phyloP scores from a whole-genome alignment of 2,329 filamentous ascomycete genomes.

The Hypoxylon sp. region DNA sequence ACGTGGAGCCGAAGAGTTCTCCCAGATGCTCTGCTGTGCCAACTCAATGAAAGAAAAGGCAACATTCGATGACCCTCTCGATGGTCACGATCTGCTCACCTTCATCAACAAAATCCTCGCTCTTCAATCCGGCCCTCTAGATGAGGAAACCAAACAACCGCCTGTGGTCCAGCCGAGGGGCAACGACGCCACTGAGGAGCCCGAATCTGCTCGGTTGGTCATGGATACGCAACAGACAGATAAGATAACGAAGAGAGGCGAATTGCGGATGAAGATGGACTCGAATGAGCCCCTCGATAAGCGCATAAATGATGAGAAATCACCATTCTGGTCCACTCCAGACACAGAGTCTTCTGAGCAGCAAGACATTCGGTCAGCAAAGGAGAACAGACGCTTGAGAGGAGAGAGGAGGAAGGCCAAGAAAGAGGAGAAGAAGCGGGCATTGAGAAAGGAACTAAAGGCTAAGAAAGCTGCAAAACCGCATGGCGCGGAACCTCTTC shows the following conservation, averaged over 20 bases:
- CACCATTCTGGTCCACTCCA: constrained; percentile 45
- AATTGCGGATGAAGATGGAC: background rate
- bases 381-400: background rate
- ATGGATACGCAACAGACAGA: background rate
- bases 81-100: constrained; percentile 50
- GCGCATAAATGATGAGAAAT: constrained; percentile 30
- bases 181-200: background rate
- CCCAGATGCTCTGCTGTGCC: constrained; percentile 55
- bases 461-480: background rate
- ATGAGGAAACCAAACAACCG: constrained; percentile 8
- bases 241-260: constrained; percentile 26
- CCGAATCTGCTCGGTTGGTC: background rate
- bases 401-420: background rate
- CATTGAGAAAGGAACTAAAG: background rate
- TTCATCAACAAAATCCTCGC: constrained; percentile 45
- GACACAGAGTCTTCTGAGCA: constrained; percentile 1
- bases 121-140: background rate
- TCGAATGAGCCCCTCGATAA: constrained; percentile 15
- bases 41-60: constrained; percentile 48
- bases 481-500: background rate
- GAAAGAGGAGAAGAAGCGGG: background rate
- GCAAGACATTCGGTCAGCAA: background rate
- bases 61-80: constrained; percentile 42
- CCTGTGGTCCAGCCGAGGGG: constrained; percentile 14
- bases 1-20: constrained; percentile 55